Evolutionary conservation across 345 rosid species (phyloP).

Genomic region (Eucalyptus sp.): DNA sequence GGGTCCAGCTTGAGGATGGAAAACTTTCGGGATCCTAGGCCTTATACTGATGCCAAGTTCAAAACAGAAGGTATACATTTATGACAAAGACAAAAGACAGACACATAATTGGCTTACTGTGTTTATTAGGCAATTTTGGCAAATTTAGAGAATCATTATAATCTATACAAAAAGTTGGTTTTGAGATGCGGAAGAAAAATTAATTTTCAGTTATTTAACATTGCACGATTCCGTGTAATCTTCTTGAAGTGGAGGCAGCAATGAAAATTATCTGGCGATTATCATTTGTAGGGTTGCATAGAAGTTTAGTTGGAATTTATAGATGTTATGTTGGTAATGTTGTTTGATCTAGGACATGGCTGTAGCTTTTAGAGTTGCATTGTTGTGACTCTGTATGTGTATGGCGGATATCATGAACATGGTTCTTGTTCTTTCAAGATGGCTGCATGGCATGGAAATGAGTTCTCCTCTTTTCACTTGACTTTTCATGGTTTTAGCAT

Average conservation of each 20-base stretch:
- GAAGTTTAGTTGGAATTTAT: not conserved
- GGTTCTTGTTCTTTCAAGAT: not conserved
- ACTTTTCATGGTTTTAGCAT: not conserved
- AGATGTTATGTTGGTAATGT: not conserved
- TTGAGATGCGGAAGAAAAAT: not conserved
- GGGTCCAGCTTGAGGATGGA: slow-evolving; percentile 15
- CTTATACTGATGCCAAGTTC: slow-evolving; percentile 26
- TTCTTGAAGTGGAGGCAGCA: not conserved
- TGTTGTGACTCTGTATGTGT: not conserved
- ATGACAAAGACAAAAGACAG: not conserved
- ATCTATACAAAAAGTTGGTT: not conserved
- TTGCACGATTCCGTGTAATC: not conserved
- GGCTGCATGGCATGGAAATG: not conserved
- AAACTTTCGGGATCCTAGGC: slow-evolving; percentile 2
- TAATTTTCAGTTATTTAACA: not conserved
- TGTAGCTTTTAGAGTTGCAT: not conserved
- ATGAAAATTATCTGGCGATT: not conserved
- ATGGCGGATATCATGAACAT: not conserved
- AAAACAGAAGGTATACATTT: slow-evolving; percentile 36
- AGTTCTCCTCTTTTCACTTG: not conserved
- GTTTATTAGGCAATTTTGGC: not conserved
- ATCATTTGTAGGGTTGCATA: not conserved
- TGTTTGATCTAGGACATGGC: not conserved
- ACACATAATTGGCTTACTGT: not conserved
- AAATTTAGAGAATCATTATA: not conserved